Conservation (phyloP, 2,329 filamentous ascomycete genomes). For the Fusarium sp. region DNA sequence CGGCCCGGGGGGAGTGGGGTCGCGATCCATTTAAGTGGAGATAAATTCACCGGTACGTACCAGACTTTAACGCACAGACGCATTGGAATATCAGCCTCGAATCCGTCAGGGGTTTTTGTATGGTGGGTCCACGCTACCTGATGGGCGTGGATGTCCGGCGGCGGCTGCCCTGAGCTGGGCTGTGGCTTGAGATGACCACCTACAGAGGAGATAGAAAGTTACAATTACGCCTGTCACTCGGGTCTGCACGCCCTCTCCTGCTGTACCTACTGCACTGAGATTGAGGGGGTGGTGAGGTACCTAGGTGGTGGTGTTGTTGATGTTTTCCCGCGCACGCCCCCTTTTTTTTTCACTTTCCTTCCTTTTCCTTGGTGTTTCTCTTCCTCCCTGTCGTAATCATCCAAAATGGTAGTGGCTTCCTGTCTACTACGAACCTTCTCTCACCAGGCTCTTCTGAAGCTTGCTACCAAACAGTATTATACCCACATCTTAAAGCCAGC, state of each 20-base stretch:
- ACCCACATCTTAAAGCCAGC: neutral
- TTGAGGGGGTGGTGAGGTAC: neutral
- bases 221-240: neutral
- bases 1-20: conserved; percentile 3
- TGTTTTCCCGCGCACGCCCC: conserved; percentile 15
- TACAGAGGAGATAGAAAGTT: neutral
- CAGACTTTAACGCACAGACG: conserved; percentile 1
- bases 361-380: neutral
- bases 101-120: neutral
- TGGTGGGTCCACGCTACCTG: neutral
- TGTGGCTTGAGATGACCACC: neutral
- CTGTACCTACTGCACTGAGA: neutral
- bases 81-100: conserved; percentile 1
- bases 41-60: neutral
- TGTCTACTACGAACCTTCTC: neutral
- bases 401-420: neutral
- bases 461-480: neutral
- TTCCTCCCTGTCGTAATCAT: conserved; percentile 2
- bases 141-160: neutral
- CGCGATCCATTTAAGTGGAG: conserved; percentile 1
- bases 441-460: neutral
- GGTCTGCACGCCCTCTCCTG: neutral
- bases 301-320: neutral
- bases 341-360: neutral
- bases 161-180: neutral